Conservation (phyloP, 768 basidiomycete species). For the Boletus coccyginus region DNA sequence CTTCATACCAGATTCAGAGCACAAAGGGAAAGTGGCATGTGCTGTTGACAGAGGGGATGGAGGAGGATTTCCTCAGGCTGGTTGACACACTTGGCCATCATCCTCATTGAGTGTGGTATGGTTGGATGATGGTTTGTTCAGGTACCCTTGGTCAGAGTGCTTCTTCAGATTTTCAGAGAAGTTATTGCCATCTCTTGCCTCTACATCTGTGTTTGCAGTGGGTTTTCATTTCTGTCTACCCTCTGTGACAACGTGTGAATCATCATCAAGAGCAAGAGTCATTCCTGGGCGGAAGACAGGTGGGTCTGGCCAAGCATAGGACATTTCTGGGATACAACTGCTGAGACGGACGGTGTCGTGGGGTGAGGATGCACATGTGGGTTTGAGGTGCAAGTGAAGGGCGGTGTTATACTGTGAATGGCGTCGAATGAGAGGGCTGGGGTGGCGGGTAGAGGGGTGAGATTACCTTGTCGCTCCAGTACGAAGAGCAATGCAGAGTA, state of each 20-base stretch:
- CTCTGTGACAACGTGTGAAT: conserved; percentile 12
- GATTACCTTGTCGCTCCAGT: conserved; percentile 45
- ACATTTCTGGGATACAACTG: conserved; percentile 45
- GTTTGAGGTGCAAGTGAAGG: conserved; percentile 59
- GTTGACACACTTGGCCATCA: neutral
- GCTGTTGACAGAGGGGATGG: conserved; percentile 3
- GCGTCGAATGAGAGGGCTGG: neutral
- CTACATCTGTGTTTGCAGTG: conserved; percentile 24
- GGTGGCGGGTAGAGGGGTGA: neutral
- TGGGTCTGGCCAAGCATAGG: conserved; percentile 80
- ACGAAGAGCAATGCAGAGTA: conserved; percentile 64
- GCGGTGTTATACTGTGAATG: conserved; percentile 41
- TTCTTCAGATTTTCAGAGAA: neutral
- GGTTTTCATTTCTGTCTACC: conserved; percentile 22
- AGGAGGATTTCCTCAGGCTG: conserved; percentile 28
- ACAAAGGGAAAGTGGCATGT: conserved; percentile 1
- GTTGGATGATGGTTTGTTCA: neutral
- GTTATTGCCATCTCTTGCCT: conserved; percentile 7
- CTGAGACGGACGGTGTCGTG: conserved; percentile 72
- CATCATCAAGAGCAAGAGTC: conserved; percentile 14
- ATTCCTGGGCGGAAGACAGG: conserved; percentile 37
- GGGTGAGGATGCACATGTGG: conserved; percentile 68
- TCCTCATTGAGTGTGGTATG: conserved; percentile 11
- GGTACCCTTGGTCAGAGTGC: neutral
- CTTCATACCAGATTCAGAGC: conserved; percentile 28